Evolutionary conservation across 768 basidiomycete genomes (phyloP).

Genomic region (Rhodotorula graminis): DNA sequence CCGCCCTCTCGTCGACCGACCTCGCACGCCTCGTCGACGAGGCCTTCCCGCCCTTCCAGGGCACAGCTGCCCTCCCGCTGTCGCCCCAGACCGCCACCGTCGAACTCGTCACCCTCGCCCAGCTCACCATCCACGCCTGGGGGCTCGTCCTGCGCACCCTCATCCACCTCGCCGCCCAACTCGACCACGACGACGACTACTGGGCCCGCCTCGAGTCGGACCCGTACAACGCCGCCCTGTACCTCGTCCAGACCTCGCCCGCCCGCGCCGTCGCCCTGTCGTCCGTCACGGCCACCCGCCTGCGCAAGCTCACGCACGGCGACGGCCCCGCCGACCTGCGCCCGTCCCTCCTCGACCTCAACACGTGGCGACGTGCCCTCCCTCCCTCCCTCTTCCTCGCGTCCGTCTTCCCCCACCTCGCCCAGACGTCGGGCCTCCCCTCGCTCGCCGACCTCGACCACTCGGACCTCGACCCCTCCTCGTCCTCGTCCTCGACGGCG

Average conservation of each 20-base stretch:
- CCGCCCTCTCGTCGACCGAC: background rate
- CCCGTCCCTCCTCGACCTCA: conserved; percentile 56
- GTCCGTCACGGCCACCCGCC: conserved; percentile 35
- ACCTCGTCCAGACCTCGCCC: conserved; percentile 68
- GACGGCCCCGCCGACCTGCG: conserved; percentile 43
- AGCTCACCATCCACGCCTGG: conserved; percentile 19
- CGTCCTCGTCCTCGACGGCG: background rate
- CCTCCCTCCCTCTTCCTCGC: conserved; percentile 55
- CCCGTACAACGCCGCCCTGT: conserved; percentile 55
- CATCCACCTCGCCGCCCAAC: conserved; percentile 62
- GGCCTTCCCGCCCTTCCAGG: conserved; percentile 32
- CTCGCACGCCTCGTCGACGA: conserved; percentile 17
- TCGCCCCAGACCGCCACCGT: conserved; percentile 10
- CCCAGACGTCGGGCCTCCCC: conserved; percentile 43
- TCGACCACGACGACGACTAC: conserved; percentile 76
- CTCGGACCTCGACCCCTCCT: background rate
- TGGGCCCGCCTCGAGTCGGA: conserved; percentile 72
- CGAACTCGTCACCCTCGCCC: conserved; percentile 30
- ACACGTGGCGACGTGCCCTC: conserved; percentile 47
- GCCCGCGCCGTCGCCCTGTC: conserved; percentile 49
- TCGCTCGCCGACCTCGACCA: conserved; percentile 11
- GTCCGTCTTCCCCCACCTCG: conserved; percentile 65
- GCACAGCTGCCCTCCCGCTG: background rate
- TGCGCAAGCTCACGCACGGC: conserved; percentile 49
- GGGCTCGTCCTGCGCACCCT: conserved; percentile 44